Base-by-base conservation (phyloP, 2,329 filamentous ascomycete species). In the Aspergillus melleus region DNA sequence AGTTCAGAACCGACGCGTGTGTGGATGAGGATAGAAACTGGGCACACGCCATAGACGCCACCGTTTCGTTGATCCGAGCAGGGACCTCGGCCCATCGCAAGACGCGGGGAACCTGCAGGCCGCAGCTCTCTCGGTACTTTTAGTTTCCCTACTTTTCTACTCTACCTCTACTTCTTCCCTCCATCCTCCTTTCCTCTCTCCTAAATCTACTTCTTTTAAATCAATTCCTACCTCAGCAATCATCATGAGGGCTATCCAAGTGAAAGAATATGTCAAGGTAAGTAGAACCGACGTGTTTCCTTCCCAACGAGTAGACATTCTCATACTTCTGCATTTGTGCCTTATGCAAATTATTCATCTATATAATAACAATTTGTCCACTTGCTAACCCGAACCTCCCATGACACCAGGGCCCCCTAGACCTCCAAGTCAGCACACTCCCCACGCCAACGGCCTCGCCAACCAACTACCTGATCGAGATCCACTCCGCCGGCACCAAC, bases 401-500 rank as follows among this genome's bases (percentile, higher is more conserved):
- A 4, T 49, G 39, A 29, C 20, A 54, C 19, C 62, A 95, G 90
- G 88, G 88, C 36, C 92, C 93, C 2, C 81, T 88, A 62, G 90
- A 95, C 72, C 90, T 98, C 75, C 84, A 81, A 62, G 89, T 96
- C 65, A 84, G 86, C 19, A 83, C 86, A 22, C 84, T 96, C 14
- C 87, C 92, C 19, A 90, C 92, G 56, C 93, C 92, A 0, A 79
- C 80, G 1, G 91, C 92, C 1, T 81, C 83, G 9, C 77, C 86
- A 32, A 81, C 90, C 71, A 87, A 96, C 79, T 98, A 97, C 75
- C 83, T 96, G 64, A 90, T 98, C 73, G 85, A 88, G 71, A 90
- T 98, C 70, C 90, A 92, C 77, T 91, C 94, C 51, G 85, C 90
- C 0, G 94, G 92, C 20, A 91, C 91, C 70, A 98, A 98, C 80